Evolutionary conservation across 352 stramenopile species (phyloP), one percentile per base, ranked within the genome.

Genomic region (Phytophthora pini): DNA sequence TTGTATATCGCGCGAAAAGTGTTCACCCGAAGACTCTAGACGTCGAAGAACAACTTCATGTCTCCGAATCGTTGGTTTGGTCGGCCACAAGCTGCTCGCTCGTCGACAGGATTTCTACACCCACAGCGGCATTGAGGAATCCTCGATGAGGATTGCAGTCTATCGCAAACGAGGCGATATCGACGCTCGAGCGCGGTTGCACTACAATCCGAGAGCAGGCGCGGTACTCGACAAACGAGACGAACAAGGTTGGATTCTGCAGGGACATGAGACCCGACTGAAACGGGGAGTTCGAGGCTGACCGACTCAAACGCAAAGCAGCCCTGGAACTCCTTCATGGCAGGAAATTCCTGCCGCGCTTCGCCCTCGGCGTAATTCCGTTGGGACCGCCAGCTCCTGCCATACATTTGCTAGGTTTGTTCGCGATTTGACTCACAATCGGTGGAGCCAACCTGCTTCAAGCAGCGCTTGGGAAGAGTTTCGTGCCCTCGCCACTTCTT

Each of bases 181-280:
- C 54, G 53, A 69, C 53, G 56, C 49, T 65, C 56, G 32, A 59
- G 48, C 27, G 41, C 44, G 51, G 32, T 56, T 68, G 50, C 56
- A 59, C n/a, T 60, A 41, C 41, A 20, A 64, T 4, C 17, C 29
- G 56, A 63, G 43, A 50, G 56, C 56, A 67, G 63, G 40, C 56
- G 62, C 32, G 62, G 56, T 56, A 65, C 62, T 39, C 40, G 22
- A 45, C 51, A 68, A 44, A 68, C 60, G 48, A 68, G 59, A 5
- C 60, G 43, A 29, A 31, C 8, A 40, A 41, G 48, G 32, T 46
- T 56, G 56, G 41, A 70, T 70, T 66, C 58, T 50, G 47, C 31
- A 26, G 24, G 15, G 36, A 56, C 20, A 52, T 61, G 52, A 68
- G 36, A 41, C 43, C 9, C 32, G 2, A 32, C 41, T 66, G 41